These are phyloP conservation scores for Helicocarpus griseus DNA, from an alignment of 2,329 filamentous ascomycete genomes.

Conservation along the genomic window DNA sequence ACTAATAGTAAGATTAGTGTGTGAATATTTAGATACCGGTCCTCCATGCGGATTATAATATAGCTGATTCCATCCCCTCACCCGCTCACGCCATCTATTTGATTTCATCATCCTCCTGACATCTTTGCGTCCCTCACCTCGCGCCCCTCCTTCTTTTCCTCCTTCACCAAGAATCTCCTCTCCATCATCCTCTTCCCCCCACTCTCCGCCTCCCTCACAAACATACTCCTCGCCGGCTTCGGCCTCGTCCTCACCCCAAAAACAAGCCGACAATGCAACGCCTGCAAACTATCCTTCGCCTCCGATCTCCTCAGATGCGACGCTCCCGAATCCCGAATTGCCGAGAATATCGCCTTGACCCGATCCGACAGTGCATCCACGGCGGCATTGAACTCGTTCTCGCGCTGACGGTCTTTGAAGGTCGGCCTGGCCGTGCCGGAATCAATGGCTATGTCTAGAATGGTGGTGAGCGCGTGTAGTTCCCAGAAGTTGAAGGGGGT, in stretches of 20 bases:
- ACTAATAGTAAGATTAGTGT: neutral
- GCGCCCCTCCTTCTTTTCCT: neutral
- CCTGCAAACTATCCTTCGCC: constrained; percentile 65
- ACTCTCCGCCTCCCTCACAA: constrained; percentile 15
- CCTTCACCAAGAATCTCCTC: constrained; percentile 6
- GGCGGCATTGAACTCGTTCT: constrained; percentile 55
- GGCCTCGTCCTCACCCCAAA: constrained; percentile 60
- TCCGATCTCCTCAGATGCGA: constrained; percentile 63
- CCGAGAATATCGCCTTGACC: constrained; percentile 47
- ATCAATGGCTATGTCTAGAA: constrained; percentile 69
- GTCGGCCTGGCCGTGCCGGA: constrained; percentile 38
- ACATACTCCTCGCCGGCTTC: constrained; percentile 41
- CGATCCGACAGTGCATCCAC: constrained; percentile 57
- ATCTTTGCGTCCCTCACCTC: too few relatives aligned
- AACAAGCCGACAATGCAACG: constrained; percentile 62
- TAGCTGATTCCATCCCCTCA: neutral
- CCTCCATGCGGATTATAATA: neutral
- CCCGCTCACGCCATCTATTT: neutral
- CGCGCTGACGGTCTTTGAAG: constrained; percentile 20
- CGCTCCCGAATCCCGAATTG: constrained; percentile 66
- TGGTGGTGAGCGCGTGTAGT: constrained; percentile 53
- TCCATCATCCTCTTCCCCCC: constrained; percentile 14
- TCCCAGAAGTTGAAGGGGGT: constrained; percentile 50
- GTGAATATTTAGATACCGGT: neutral
- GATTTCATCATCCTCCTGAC: too few relatives aligned